Evolutionary conservation across 306 rosid species (phyloP).

Genomic region (Begonia loranthoides): DNA sequence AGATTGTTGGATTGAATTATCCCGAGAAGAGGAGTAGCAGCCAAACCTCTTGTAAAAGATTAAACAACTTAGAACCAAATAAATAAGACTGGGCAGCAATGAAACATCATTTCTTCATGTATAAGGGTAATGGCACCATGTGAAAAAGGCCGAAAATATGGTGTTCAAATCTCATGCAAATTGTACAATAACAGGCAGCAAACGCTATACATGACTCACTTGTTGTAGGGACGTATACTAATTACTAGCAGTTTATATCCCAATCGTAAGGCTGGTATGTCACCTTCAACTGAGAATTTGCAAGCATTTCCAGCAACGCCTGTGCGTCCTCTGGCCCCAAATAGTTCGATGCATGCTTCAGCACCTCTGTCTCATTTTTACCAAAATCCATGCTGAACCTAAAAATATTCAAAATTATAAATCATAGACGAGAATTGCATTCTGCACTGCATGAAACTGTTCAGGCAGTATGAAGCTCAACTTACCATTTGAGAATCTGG

Average conservation of each 20-base stretch:
- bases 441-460: not conserved
- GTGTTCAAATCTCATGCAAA: too few species aligned
- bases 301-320: slow-evolving; percentile 56
- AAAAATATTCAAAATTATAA: slow-evolving; percentile 1
- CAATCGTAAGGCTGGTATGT: slow-evolving; percentile 69
- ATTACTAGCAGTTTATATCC: slow-evolving; percentile 52
- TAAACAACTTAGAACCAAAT: too few species aligned
- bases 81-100: too few species aligned
- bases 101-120: too few species aligned
- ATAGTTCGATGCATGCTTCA: slow-evolving; percentile 75
- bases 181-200: too few species aligned
- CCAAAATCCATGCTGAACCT: slow-evolving; percentile 92
- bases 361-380: slow-evolving; percentile 62
- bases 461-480: slow-evolving; percentile 2
- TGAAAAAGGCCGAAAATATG: too few species aligned
- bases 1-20: too few species aligned
- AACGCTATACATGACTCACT: too few species aligned
- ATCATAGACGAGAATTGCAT: not conserved
- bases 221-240: not conserved
- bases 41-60: too few species aligned
- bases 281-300: slow-evolving; percentile 67
- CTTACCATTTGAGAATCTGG: slow-evolving; percentile 80
- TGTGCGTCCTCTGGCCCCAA: slow-evolving; percentile 52
- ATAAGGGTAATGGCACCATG: too few species aligned
- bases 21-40: too few species aligned